phyloP scores from a whole-genome alignment of 208 protist genomes.

The Wallacemonas sp. region DNA sequence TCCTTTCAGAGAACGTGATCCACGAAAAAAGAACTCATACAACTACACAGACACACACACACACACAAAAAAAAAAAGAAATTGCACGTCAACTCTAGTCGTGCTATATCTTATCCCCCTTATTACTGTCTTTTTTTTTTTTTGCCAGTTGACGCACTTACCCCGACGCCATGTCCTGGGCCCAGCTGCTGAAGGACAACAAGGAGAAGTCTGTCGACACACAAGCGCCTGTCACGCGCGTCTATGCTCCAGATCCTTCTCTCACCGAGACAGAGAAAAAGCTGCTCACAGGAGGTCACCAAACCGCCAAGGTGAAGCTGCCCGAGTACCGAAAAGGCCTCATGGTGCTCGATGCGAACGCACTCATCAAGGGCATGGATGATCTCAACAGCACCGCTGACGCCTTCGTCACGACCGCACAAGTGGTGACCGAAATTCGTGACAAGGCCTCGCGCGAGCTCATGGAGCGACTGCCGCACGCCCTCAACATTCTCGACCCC shows the following conservation, averaged over 20 bases:
- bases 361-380: conserved; percentile 87
- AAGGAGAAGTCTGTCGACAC: conserved; percentile 36
- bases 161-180: conserved; percentile 67
- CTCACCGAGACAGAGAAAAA: conserved; percentile 24
- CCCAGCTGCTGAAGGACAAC: conserved; percentile 45
- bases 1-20: no score
- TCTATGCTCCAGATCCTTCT: conserved; percentile 27
- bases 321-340: conserved; percentile 69
- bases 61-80: no score
- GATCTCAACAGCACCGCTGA: conserved; percentile 66
- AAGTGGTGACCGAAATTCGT: conserved; percentile 84
- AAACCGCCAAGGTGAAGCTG: conserved; percentile 33
- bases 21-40: no score
- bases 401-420: conserved; percentile 77
- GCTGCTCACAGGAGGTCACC: conserved; percentile 32
- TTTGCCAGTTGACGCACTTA: background rate
- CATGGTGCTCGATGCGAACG: conserved; percentile 86
- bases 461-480: conserved; percentile 67
- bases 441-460: conserved; percentile 69
- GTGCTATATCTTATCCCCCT: no score
- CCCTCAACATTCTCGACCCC: conserved; percentile 70
- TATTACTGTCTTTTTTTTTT: conserved; percentile 8
- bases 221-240: conserved; percentile 20
- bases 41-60: no score
- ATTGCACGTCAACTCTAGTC: no score